These are phyloP conservation scores for Xylariaceae sp. DNA, from an alignment of 2,329 filamentous ascomycete genomes.

Conservation along the genomic window DNA sequence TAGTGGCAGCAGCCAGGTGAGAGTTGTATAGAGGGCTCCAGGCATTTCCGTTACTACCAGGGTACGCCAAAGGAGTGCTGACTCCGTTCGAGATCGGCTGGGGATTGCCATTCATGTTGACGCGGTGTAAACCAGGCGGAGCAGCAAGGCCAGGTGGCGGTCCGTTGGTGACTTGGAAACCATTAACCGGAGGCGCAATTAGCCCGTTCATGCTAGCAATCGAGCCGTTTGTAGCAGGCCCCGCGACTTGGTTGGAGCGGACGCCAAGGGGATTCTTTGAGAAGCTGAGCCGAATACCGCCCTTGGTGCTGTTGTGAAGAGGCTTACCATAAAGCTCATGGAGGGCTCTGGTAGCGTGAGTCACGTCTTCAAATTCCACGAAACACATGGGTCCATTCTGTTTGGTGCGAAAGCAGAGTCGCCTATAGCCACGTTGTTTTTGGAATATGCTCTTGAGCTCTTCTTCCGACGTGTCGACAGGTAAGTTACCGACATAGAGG, in stretches of 20 bases:
- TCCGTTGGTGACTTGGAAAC: constrained; percentile 65
- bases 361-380: constrained; percentile 93
- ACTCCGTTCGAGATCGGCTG: constrained; percentile 23
- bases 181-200: constrained; percentile 49
- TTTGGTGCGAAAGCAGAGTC: constrained; percentile 91
- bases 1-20: constrained; percentile 24
- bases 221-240: constrained; percentile 36
- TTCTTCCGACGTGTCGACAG: constrained; percentile 87
- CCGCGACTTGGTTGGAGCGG: constrained; percentile 65
- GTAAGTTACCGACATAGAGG: constrained; percentile 94
- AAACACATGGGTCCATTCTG: constrained; percentile 98
- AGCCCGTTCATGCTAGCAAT: constrained; percentile 58
- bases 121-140: constrained; percentile 61
- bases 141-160: constrained; percentile 77
- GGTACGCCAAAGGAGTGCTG: constrained; percentile 25
- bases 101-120: constrained; percentile 21
- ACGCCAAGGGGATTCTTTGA: constrained; percentile 97
- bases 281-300: constrained; percentile 91
- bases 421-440: constrained; percentile 90
- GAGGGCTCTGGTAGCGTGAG: constrained; percentile 85
- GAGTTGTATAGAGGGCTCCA: constrained; percentile 30
- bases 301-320: constrained; percentile 88
- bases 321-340: constrained; percentile 83
- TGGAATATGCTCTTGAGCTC: constrained; percentile 92
- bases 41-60: constrained; percentile 21